phyloP scores from a whole-genome alignment of 176 grass and related monocot genomes.

The Triticum turgidum region DNA sequence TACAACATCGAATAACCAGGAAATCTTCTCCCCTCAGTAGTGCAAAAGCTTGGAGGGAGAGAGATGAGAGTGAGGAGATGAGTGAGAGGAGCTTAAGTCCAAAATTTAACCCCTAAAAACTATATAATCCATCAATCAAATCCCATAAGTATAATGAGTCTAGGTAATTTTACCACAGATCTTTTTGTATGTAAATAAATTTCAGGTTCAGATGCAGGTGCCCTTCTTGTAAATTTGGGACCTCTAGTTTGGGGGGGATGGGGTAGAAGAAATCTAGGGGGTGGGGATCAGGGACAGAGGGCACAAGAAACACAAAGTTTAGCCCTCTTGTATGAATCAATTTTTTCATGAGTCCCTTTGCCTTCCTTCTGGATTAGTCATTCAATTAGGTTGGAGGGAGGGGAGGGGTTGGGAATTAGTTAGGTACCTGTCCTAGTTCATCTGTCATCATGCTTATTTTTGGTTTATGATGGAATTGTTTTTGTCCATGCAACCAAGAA shows the following conservation, averaged over 20 bases:
- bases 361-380: conserved; percentile 28
- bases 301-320: not conserved
- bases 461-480: conserved; percentile 57
- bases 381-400: conserved; percentile 42
- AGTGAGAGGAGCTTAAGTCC: conserved; percentile 33
- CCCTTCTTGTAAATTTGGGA: conserved; percentile 54
- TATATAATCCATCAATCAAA: conserved; percentile 40
- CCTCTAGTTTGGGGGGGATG: conserved; percentile 17
- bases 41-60: not conserved
- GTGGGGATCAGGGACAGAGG: conserved; percentile 31
- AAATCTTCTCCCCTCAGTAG: conserved; percentile 2
- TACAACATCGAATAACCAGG: conserved; percentile 45
- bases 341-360: conserved; percentile 19
- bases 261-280: conserved; percentile 33
- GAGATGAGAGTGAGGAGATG: conserved; percentile 9
- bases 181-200: conserved; percentile 70
- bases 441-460: conserved; percentile 40
- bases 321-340: conserved; percentile 22
- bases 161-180: conserved; percentile 56
- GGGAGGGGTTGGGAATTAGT: conserved; percentile 36
- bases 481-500: conserved; percentile 68
- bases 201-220: conserved; percentile 36
- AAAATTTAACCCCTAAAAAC: conserved; percentile 49
- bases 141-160: conserved; percentile 39
- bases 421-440: conserved; percentile 54